Percentiles rank a stretch among this genome's conserved stretches.
These are phyloP conservation scores for Jatropha podagrica DNA, from an alignment of 441 rosid genomes.

Conservation along the genomic window DNA sequence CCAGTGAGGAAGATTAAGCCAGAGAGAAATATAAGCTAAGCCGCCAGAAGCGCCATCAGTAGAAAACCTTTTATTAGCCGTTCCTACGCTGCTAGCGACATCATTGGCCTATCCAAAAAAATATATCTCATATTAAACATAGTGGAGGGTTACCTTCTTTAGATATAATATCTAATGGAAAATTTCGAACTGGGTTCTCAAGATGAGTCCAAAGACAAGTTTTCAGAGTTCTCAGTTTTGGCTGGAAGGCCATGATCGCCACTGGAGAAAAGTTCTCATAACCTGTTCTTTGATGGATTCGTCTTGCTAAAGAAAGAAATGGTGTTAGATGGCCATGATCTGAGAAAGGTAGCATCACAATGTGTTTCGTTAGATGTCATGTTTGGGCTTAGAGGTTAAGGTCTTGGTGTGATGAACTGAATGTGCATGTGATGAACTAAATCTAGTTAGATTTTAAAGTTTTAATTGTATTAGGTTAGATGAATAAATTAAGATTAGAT, in stretches of 20 bases:
- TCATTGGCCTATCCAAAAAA: conserved; percentile 44
- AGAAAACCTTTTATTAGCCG: conserved; percentile 25
- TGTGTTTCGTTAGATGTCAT: too few relatives aligned
- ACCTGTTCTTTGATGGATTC: too few relatives aligned
- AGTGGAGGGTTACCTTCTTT: conserved; percentile 36
- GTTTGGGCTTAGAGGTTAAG: too few relatives aligned
- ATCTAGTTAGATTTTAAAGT: too few relatives aligned
- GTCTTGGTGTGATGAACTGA: too few relatives aligned
- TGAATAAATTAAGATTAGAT: too few relatives aligned
- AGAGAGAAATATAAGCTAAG: conserved; percentile 36
- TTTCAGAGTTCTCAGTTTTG: neutral
- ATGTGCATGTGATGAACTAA: too few relatives aligned
- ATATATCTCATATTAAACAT: conserved; percentile 39
- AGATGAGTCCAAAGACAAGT: neutral
- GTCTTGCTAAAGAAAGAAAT: too few relatives aligned
- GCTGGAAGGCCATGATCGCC: neutral
- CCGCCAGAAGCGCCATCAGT: conserved; percentile 45
- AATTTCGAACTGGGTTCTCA: too few relatives aligned
- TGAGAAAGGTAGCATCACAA: too few relatives aligned
- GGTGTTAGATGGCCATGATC: too few relatives aligned
- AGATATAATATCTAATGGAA: conserved; percentile 19
- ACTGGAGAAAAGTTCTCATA: neutral
- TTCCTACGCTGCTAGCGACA: conserved; percentile 32
- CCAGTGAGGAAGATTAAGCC: conserved; percentile 48
- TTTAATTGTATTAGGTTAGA: too few relatives aligned